Conservation (phyloP, 352 stramenopile genomes). For the Phytophthora tubulina region DNA sequence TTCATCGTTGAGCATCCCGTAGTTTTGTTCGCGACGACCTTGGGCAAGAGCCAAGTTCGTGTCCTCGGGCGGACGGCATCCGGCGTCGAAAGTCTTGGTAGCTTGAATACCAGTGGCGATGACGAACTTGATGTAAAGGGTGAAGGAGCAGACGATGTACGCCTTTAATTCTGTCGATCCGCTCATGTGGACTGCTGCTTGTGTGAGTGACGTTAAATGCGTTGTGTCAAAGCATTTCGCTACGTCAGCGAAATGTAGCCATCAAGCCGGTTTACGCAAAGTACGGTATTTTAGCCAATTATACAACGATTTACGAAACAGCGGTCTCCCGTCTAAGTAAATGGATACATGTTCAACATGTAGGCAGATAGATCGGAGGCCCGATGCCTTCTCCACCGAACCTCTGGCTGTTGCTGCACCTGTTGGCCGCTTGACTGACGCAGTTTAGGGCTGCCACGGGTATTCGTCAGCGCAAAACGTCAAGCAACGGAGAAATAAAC, state of each 20-base stretch:
- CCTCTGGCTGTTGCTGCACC: conserved; percentile 15
- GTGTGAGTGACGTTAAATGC: conserved; percentile 1
- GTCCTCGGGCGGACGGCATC: conserved; percentile 47
- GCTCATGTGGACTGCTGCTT: conserved; percentile 22
- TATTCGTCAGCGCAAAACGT: conserved; percentile 7
- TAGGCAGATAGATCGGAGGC: conserved; percentile 7
- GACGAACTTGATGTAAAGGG: conserved; percentile 59
- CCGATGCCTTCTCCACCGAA: conserved; percentile 5
- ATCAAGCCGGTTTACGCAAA: conserved; percentile 32
- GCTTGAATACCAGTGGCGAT: conserved; percentile 43
- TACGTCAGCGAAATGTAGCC: conserved; percentile 16
- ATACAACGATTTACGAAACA: conserved; percentile 5
- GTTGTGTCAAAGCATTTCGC: background rate
- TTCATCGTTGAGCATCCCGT: conserved; percentile 36
- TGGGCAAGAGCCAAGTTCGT: conserved; percentile 47
- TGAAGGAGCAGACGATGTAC: conserved; percentile 45
- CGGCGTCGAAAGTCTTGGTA: conserved; percentile 51
- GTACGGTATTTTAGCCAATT: conserved; percentile 39
- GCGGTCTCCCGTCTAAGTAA: conserved; percentile 20
- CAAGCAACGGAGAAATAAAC: conserved; percentile 13
- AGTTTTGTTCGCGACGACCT: conserved; percentile 46
- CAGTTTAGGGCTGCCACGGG: conserved; percentile 12
- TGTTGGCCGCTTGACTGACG: conserved; percentile 26
- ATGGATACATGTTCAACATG: conserved; percentile 23
- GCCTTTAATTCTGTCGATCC: conserved; percentile 41